Evolutionary conservation across 2,329 filamentous ascomycete genomes (phyloP).

Genomic region (Pseudofabraea citricarpa): DNA sequence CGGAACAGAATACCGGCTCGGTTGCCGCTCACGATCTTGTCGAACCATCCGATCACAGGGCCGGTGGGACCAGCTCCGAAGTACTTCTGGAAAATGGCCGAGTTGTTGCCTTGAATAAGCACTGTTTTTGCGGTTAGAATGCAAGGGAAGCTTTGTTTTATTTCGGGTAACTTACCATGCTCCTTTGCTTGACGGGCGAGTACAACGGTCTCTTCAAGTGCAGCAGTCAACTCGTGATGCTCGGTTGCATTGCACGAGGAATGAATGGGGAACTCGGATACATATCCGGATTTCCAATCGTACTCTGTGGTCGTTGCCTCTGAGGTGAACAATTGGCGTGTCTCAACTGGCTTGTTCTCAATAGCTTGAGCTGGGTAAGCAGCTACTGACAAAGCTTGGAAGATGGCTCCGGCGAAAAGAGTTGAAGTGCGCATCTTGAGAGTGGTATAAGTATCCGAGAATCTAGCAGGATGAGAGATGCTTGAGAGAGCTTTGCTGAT

Average conservation of each 20-base stretch:
- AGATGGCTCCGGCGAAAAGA: not conserved
- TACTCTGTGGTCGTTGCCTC: not conserved
- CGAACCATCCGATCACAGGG: slow-evolving; percentile 56
- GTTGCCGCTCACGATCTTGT: slow-evolving; percentile 54
- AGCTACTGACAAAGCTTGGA: not conserved
- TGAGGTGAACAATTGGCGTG: not conserved
- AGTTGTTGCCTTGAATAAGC: slow-evolving; percentile 50
- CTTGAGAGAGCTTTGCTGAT: too few relatives aligned
- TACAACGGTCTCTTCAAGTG: slow-evolving; percentile 51
- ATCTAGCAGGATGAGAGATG: not conserved
- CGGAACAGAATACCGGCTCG: slow-evolving; percentile 55
- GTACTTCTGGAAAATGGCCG: slow-evolving; percentile 59
- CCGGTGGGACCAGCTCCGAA: slow-evolving; percentile 57
- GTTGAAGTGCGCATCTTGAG: not conserved
- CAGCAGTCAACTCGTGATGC: slow-evolving; percentile 47
- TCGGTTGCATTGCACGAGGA: slow-evolving; percentile 62
- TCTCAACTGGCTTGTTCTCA: not conserved
- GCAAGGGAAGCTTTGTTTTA: not conserved
- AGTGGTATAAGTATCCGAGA: not conserved
- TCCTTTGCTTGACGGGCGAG: slow-evolving; percentile 58
- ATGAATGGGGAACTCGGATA: slow-evolving; percentile 46
- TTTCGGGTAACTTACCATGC: slow-evolving; percentile 34
- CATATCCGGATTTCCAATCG: not conserved
- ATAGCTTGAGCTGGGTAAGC: not conserved
- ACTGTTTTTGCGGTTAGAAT: slow-evolving; percentile 22